A percentile compares a stretch with the other conserved stretches of the same genome.
phyloP scores from a whole-genome alignment of 2,329 filamentous ascomycete genomes.

The Emmonsiellopsis sp. region DNA sequence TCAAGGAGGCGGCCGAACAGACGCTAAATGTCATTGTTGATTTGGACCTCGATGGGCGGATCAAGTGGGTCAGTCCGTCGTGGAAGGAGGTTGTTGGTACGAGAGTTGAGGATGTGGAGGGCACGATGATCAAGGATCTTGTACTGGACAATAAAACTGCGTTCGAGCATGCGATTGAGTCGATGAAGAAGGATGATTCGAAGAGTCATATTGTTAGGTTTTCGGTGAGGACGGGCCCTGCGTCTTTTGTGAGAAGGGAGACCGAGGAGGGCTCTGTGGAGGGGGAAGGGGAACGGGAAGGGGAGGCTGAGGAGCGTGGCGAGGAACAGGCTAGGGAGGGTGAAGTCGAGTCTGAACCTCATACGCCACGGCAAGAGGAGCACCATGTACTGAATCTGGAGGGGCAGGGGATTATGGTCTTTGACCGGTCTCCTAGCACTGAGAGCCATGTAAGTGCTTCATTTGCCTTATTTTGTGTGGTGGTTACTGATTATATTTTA shows the following conservation, averaged over 20 bases:
- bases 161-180: slow-evolving; percentile 76
- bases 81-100: slow-evolving; percentile 92
- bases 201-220: slow-evolving; percentile 86
- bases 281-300: background rate
- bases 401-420: slow-evolving; percentile 97
- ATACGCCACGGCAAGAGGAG: slow-evolving; percentile 21
- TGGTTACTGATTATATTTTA: slow-evolving; percentile 28
- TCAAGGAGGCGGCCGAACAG: slow-evolving; percentile 92
- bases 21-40: slow-evolving; percentile 95
- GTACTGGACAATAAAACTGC: slow-evolving; percentile 70
- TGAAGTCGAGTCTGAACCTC: slow-evolving; percentile 11
- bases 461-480: background rate
- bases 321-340: slow-evolving; percentile 32
- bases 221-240: slow-evolving; percentile 58
- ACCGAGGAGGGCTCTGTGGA: slow-evolving; percentile 18
- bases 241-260: slow-evolving; percentile 52
- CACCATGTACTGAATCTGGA: slow-evolving; percentile 68
- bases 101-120: slow-evolving; percentile 60
- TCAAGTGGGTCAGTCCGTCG: slow-evolving; percentile 94
- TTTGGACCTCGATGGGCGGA: slow-evolving; percentile 76
- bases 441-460: slow-evolving; percentile 67
- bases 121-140: slow-evolving; percentile 69
- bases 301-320: background rate
- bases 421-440: slow-evolving; percentile 74
- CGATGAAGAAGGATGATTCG: slow-evolving; percentile 86